Conservation (phyloP, 2,329 filamentous ascomycete genomes). For the Hymenoscyphus salicellus region DNA sequence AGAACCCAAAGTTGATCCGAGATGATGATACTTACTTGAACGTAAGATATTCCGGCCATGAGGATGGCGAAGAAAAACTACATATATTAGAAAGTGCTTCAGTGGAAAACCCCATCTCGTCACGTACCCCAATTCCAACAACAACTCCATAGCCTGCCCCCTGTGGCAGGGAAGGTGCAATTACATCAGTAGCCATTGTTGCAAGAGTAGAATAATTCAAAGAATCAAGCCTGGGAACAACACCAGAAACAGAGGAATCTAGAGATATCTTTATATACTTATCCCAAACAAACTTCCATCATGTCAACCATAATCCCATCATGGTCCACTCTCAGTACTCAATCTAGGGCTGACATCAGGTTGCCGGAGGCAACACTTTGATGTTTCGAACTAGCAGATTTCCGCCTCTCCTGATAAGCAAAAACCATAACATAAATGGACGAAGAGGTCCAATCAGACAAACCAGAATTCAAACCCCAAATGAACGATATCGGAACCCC, state of each 20-base stretch:
- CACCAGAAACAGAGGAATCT: neutral
- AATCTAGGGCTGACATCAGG: neutral
- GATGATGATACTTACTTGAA: slow-evolving; percentile 6
- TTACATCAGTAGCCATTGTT: slow-evolving; percentile 2
- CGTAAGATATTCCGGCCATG: slow-evolving; percentile 35
- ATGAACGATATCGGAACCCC: neutral
- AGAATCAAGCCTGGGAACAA: neutral
- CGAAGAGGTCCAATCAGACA: neutral
- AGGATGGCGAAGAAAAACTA: slow-evolving; percentile 40
- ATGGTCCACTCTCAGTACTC: neutral
- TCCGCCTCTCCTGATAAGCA: neutral
- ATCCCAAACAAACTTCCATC: neutral
- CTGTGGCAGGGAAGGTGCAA: slow-evolving; percentile 5
- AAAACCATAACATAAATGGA: neutral
- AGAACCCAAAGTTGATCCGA: neutral
- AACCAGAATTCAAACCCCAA: neutral
- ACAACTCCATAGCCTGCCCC: slow-evolving; percentile 50
- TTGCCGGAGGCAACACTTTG: neutral
- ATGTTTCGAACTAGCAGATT: neutral
- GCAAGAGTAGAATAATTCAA: neutral
- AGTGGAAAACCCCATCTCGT: neutral
- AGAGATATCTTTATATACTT: neutral
- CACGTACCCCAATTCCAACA: slow-evolving; percentile 45
- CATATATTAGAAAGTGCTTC: neutral
- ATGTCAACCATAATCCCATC: neutral